Percentiles rank a stretch among this genome's conserved stretches.
Evolutionary conservation across 179 eudicot species (phyloP).

Genomic region (Beta macrorhiza): DNA sequence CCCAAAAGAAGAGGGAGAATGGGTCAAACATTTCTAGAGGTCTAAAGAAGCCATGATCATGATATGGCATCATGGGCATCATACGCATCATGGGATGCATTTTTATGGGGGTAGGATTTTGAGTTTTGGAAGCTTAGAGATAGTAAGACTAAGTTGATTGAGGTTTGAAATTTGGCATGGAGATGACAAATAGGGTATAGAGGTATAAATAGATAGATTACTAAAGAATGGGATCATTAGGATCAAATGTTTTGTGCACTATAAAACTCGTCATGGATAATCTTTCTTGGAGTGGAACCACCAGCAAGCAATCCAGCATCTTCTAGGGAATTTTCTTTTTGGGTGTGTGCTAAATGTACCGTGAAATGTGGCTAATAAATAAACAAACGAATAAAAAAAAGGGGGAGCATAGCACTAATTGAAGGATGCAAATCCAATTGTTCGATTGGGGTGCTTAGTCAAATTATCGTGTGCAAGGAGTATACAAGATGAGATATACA

Average conservation of each 20-base stretch:
- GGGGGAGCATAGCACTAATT: background rate
- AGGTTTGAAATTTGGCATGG: background rate
- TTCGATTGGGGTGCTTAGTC: no score
- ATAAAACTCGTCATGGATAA: background rate
- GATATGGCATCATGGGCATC: conserved; percentile 19
- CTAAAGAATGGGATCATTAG: background rate
- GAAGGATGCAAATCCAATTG: background rate
- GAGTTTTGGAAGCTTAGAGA: background rate
- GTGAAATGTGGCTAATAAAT: conserved; percentile 5
- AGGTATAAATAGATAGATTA: conserved; percentile 2
- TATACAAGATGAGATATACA: no score
- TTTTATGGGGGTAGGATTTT: background rate
- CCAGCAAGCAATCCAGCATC: background rate
- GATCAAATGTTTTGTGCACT: background rate
- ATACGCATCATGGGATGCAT: conserved; percentile 28
- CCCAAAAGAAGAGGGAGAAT: conserved; percentile 24
- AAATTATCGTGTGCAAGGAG: no score
- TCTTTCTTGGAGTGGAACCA: conserved; percentile 3
- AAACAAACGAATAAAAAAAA: background rate
- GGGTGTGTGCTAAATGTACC: background rate
- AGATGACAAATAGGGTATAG: background rate
- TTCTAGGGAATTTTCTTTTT: conserved; percentile 11
- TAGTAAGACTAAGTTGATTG: background rate
- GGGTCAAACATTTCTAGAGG: conserved; percentile 25
- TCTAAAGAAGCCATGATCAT: conserved; percentile 21